Base-by-base conservation (phyloP, 1,139 yeast species). In the Zygoascus hellenicus region DNA sequence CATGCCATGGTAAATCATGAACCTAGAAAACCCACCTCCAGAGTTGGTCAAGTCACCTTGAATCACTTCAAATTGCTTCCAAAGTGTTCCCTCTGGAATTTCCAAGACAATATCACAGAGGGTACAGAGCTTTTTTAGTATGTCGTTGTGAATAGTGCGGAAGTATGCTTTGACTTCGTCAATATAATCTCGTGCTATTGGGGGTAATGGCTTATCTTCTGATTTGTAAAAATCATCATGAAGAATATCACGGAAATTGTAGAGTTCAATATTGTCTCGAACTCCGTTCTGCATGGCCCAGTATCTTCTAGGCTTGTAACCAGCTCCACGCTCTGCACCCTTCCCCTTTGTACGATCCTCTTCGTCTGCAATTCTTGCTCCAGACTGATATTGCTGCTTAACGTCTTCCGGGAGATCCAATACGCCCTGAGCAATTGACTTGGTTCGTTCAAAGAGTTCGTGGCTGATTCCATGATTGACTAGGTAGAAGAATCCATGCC, bases 241-340 rank as follows among this genome's bases (percentile, higher is more conserved):
- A 3, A 46, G 31, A n/a, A 46, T 19, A 29, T 48, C 51, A 14
- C 49, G 62, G 45, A 71, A 61, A 51, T 72, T 72, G 54, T 67
- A 72, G 46, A 67, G 69, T 38, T 65, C 72, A 46, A 72, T 70
- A 5, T 69, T 61, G 46, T 72, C 76, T 19, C 67, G 59, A 1
- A 68, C 66, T 1, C 68, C 69, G 44, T 70, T 65, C 40, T 67
- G 65, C 60, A 71, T 67, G 13, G 67, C 62, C 76, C 50, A 48
- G 31, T 48, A 48, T 36, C 34, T 39, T 29, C 31, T 45, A 19
- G 50, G 48, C 44, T 51, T 51, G 40, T 50, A 51, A 9, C 54
- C 54, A 15, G 42, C 49, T 17, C 46, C 51, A 14, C 47, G 45
- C 15, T 52, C 54, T 10, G 51, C 48, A 37, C 47, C 48, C 17